phyloP scores from a whole-genome alignment of 768 basidiomycete species.

The Psilocybe cyanescens region DNA sequence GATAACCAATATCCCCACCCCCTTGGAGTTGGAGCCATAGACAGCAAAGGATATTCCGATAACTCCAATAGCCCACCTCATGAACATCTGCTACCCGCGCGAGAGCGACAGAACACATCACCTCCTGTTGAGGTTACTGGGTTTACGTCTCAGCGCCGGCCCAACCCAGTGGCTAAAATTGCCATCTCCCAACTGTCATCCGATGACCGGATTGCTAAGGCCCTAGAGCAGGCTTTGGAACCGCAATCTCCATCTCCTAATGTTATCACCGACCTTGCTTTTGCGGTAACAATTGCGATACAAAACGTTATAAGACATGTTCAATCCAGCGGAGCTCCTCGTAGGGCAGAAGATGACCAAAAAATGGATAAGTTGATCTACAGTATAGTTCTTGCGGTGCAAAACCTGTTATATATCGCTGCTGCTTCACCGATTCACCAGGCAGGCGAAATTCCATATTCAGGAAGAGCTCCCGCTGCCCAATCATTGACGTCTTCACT shows the following conservation, averaged over 20 bases:
- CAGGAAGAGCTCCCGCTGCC: constrained; percentile 49
- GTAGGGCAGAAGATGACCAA: constrained; percentile 56
- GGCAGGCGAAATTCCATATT: constrained; percentile 50
- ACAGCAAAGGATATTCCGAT: not conserved
- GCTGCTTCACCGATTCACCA: constrained; percentile 62
- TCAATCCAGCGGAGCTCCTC: constrained; percentile 44
- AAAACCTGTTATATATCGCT: constrained; percentile 73
- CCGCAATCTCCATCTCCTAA: constrained; percentile 54
- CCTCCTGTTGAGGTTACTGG: not conserved
- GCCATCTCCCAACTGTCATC: constrained; percentile 55
- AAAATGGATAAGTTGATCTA: constrained; percentile 69
- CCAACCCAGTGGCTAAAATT: constrained; percentile 3
- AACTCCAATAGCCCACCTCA: not conserved
- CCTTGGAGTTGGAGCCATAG: not conserved
- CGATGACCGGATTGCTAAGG: constrained; percentile 67
- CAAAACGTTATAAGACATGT: constrained; percentile 66
- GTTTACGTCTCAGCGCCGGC: not conserved
- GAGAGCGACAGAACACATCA: not conserved
- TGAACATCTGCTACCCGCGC: not conserved
- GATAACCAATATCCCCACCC: not conserved
- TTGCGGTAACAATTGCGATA: constrained; percentile 61
- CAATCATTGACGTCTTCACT: constrained; percentile 51
- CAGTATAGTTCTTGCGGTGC: constrained; percentile 65
- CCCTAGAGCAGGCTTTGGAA: constrained; percentile 61
- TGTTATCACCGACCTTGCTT: constrained; percentile 62